Conservation (phyloP, 129 eudicot genomes). For the Deinandra increscens region DNA sequence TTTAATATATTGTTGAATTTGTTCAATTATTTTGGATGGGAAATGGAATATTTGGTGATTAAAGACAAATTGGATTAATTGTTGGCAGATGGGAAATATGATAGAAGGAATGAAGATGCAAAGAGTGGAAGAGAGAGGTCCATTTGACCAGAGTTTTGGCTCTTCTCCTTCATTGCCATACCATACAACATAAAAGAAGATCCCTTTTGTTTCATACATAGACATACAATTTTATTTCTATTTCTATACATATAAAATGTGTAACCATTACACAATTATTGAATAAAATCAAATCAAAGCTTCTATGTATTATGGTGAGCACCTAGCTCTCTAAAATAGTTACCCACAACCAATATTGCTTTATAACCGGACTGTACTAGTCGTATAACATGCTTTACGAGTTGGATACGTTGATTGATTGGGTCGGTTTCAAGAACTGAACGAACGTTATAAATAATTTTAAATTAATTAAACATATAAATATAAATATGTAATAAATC, state of each 20-base stretch:
- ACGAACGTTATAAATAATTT: no score
- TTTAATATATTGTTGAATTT: neutral
- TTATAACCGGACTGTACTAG: no score
- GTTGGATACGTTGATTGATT: no score
- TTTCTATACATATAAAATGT: conserved; percentile 35
- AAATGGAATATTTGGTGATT: conserved; percentile 26
- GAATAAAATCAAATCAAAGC: conserved; percentile 23
- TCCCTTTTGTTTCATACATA: conserved; percentile 27
- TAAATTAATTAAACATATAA: no score
- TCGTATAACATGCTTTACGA: no score
- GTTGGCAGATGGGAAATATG: conserved; percentile 62
- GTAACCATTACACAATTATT: conserved; percentile 27
- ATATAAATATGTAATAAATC: no score
- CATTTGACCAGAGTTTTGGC: conserved; percentile 67
- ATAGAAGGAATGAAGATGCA: conserved; percentile 54
- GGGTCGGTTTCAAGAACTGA: no score
- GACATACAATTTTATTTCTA: conserved; percentile 26
- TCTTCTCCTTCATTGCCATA: conserved; percentile 54
- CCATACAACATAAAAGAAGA: conserved; percentile 41
- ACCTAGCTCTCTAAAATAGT: no score
- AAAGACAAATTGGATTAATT: conserved; percentile 34
- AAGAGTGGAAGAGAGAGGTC: conserved; percentile 45
- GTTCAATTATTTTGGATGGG: neutral
- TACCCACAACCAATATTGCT: no score
- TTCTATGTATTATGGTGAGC: neutral